These are phyloP conservation scores for Geum urbanum DNA, from an alignment of 306 rosid species.

Conservation along the genomic window DNA sequence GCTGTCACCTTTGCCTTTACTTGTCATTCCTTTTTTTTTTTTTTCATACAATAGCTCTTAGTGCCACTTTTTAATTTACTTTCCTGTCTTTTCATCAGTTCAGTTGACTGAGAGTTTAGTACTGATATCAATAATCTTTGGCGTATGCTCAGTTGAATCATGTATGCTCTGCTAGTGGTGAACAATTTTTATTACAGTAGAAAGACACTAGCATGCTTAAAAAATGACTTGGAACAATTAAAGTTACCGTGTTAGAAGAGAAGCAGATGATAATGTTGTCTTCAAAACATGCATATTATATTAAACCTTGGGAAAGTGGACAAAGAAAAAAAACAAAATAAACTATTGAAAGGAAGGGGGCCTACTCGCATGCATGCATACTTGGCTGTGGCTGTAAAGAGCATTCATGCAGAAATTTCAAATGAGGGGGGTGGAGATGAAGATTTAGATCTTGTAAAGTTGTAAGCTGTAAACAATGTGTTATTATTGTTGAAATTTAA, in stretches of 20 bases:
- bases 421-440: neutral
- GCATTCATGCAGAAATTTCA: neutral
- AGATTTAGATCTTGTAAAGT: neutral
- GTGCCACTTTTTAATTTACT: neutral
- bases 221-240: no score
- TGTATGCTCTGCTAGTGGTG: neutral
- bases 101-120: neutral
- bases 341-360: neutral
- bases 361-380: neutral
- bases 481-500: neutral
- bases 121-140: neutral
- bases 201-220: neutral
- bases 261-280: no score
- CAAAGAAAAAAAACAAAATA: neutral
- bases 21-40: neutral
- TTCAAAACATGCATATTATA: neutral
- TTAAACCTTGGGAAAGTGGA: neutral
- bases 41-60: neutral
- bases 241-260: neutral
- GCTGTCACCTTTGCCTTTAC: neutral
- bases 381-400: neutral
- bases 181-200: neutral
- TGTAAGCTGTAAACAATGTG: slow-evolving; percentile 4
- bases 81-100: neutral
- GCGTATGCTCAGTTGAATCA: neutral